A percentile compares a stretch with the other conserved stretches of the same genome.
Conservation (phyloP, 2,329 filamentous ascomycete species). For the Penicillium digitatum region DNA sequence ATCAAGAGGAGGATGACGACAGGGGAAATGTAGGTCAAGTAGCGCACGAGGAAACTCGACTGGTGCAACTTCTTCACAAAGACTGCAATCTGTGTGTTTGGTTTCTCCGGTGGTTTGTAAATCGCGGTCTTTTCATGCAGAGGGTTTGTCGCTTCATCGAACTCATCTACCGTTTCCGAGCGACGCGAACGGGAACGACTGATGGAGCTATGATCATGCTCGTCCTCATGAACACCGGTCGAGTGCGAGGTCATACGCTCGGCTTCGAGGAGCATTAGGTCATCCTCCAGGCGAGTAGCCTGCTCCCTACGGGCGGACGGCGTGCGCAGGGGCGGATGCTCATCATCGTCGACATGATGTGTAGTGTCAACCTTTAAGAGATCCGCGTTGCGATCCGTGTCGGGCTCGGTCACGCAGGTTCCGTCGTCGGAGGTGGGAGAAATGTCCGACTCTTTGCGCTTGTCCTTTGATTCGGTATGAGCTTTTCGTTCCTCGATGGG, state of each 20-base stretch:
- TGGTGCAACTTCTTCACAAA: constrained; percentile 63
- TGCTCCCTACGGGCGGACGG: constrained; percentile 58
- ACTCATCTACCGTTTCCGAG: constrained; percentile 60
- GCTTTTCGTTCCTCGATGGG: constrained; percentile 31
- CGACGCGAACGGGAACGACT: constrained; percentile 51
- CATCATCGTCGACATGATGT: constrained; percentile 12
- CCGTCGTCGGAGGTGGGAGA: constrained; percentile 31
- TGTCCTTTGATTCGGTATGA: constrained; percentile 28
- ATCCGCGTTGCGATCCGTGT: constrained; percentile 9
- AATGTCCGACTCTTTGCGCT: constrained; percentile 22
- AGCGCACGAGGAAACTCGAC: constrained; percentile 64
- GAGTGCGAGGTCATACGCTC: constrained; percentile 56
- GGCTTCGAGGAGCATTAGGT: constrained; percentile 61
- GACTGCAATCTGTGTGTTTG: constrained; percentile 58
- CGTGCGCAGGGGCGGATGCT: constrained; percentile 36
- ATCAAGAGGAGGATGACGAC: constrained; percentile 62
- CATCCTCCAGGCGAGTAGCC: constrained; percentile 60
- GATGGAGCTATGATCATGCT: constrained; percentile 44
- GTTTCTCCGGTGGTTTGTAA: constrained; percentile 62
- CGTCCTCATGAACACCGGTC: constrained; percentile 29
- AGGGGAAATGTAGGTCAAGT: constrained; percentile 67
- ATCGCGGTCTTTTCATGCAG: constrained; percentile 63
- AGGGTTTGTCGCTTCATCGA: constrained; percentile 64
- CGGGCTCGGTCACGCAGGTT: constrained; percentile 28
- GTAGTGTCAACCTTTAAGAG: constrained; percentile 32